These are phyloP conservation scores for Xylaria grammica DNA, from an alignment of 495 filamentous ascomycete genomes.

Conservation along the genomic window DNA sequence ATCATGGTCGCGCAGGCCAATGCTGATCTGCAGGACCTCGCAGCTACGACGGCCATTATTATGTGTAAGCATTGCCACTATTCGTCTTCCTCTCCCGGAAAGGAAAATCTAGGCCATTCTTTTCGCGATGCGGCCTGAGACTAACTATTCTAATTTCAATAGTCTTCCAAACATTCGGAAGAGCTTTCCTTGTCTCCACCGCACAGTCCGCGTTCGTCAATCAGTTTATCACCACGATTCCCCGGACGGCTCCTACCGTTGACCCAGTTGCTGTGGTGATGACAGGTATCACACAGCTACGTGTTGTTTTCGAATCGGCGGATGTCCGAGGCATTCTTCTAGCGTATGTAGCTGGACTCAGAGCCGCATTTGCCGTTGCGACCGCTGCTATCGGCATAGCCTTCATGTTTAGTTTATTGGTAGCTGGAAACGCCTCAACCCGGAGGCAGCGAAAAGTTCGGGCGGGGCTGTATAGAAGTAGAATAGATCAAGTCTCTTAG, in stretches of 20 bases:
- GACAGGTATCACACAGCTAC: slow-evolving; percentile 59
- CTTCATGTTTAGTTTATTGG: neutral
- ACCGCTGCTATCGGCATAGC: slow-evolving; percentile 31
- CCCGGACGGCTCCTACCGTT: slow-evolving; percentile 46
- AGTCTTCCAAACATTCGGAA: slow-evolving; percentile 54
- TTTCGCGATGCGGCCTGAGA: neutral
- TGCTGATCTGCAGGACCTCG: slow-evolving; percentile 53
- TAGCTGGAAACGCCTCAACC: too few relatives aligned
- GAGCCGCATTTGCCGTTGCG: slow-evolving; percentile 49
- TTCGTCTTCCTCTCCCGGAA: too few relatives aligned
- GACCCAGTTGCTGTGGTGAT: slow-evolving; percentile 46
- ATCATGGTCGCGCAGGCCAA: slow-evolving; percentile 58
- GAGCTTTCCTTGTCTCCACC: slow-evolving; percentile 52
- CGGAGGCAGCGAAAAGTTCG: too few relatives aligned
- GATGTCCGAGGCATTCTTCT: slow-evolving; percentile 55
- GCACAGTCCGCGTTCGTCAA: slow-evolving; percentile 57
- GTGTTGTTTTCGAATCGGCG: slow-evolving; percentile 47
- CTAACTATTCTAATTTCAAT: neutral
- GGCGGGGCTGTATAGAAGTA: too few relatives aligned
- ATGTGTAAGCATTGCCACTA: slow-evolving; percentile 48
- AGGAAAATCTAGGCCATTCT: neutral
- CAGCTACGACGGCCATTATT: slow-evolving; percentile 59
- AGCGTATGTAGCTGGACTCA: slow-evolving; percentile 65
- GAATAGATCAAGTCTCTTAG: too few relatives aligned
- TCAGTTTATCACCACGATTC: slow-evolving; percentile 41